Evolutionary conservation across 805 yeast species (phyloP), one percentile per base, ranked within the genome.

Genomic region (Kuraishia ogatae): DNA sequence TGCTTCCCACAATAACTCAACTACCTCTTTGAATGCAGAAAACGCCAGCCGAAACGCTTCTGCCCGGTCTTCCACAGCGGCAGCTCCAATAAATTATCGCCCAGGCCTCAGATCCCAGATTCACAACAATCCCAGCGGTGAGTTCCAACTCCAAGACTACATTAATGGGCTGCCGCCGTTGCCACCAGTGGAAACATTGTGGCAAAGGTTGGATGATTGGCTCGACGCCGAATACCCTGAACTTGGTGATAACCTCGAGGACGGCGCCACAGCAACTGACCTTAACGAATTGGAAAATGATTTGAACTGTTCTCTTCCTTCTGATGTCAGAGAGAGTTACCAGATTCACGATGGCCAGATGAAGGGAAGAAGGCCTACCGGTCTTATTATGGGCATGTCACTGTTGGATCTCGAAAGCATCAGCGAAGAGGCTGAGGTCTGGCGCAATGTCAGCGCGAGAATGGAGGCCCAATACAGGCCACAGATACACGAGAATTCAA

Each of bases 331-430:
- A 54, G 96, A 91, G 49, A 87, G 93, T 50, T 81, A 80, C 64
- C 80, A 83, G 63, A 71, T 87, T 48, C 97, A 94, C 61, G 98
- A 94, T 65, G 99, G 99, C 53, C 99, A 94, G 72, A 87, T 85
- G 56, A 79, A 79, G 47, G 77, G 87, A 57, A 96, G 91, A 49
- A 81, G 83, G 55, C 83, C 89, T 57, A 78, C 81, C 29, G 94
- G 99, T 10, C 71, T 94, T 55, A 67, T 94, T 46, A 93, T 84
- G 66, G 96, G 97, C 2, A 73, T 89, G 60, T 83, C 86, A 54
- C 75, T 94, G 57, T 77, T 94, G 80, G 85, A 89, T 22, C 70
- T 93, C 48, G 97, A 92, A 65, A 85, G 85, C 60, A 79, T 92
- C 53, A 85, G 85, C 39, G 85, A 84, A 50, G 89, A 88, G 80